phyloP scores from a whole-genome alignment of 116 monocot genomes.

The Zostera marina region DNA sequence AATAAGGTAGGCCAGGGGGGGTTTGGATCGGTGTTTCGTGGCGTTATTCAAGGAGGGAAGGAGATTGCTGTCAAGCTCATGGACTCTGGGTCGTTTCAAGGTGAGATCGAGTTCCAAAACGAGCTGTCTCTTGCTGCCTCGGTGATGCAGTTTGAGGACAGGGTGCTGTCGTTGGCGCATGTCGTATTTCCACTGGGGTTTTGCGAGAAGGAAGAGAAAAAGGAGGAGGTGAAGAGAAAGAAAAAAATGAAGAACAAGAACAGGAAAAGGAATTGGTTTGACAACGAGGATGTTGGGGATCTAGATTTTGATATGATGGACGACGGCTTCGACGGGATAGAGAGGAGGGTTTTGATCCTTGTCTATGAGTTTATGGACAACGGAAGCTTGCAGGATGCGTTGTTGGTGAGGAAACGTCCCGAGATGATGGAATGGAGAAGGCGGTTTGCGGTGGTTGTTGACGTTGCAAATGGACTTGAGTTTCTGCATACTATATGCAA shows the following conservation, averaged over 20 bases:
- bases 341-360: slow-evolving; percentile 31
- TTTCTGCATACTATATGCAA: slow-evolving; percentile 63
- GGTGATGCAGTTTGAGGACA: slow-evolving; percentile 2
- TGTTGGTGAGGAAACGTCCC: slow-evolving; percentile 48
- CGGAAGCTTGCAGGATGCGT: slow-evolving; percentile 87
- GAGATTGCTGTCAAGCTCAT: slow-evolving; percentile 81
- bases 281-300: slow-evolving; percentile 1
- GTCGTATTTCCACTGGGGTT: slow-evolving; percentile 41
- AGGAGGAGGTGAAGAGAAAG: slow-evolving; percentile 7
- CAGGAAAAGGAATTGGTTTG: slow-evolving; percentile 7
- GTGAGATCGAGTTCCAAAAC: slow-evolving; percentile 90
- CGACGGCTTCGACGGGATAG: slow-evolving; percentile 2
- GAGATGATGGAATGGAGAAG: slow-evolving; percentile 60
- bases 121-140: slow-evolving; percentile 50
- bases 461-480: slow-evolving; percentile 60
- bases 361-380: slow-evolving; percentile 94
- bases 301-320: neutral
- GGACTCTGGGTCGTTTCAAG: slow-evolving; percentile 85
- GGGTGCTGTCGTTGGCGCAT: neutral
- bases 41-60: slow-evolving; percentile 30
- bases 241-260: slow-evolving; percentile 8
- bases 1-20: slow-evolving; percentile 72
- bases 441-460: slow-evolving; percentile 44
- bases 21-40: slow-evolving; percentile 83
- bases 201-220: slow-evolving; percentile 29